Percentiles rank a stretch among this genome's conserved stretches.
phyloP scores from a whole-genome alignment of 2,329 filamentous ascomycete genomes.

The Harringtonia lauricola region DNA sequence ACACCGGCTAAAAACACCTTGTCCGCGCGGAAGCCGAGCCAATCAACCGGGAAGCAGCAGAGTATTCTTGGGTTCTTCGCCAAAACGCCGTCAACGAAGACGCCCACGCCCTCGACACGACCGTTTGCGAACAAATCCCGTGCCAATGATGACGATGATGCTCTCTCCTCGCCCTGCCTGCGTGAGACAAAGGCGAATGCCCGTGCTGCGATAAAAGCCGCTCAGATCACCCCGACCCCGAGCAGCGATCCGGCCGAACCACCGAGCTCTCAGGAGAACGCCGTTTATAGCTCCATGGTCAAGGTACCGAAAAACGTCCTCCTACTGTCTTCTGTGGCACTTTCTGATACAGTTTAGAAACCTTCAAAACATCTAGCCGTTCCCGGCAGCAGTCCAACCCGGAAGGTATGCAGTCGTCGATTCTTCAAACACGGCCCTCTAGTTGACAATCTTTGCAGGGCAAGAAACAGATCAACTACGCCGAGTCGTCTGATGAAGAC shows the following conservation, averaged over 20 bases:
- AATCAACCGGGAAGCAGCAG: slow-evolving; percentile 47
- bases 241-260: slow-evolving; percentile 68
- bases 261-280: slow-evolving; percentile 57
- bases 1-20: slow-evolving; percentile 24
- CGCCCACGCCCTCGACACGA: slow-evolving; percentile 16
- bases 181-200: slow-evolving; percentile 37
- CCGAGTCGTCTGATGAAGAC: slow-evolving; percentile 74
- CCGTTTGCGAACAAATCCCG: slow-evolving; percentile 12
- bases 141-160: slow-evolving; percentile 10
- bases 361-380: slow-evolving; percentile 27
- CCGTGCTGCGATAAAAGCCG: slow-evolving; percentile 23
- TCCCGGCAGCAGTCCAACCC: slow-evolving; percentile 59
- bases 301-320: slow-evolving; percentile 39
- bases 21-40: slow-evolving; percentile 27
- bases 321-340: slow-evolving; percentile 27
- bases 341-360: slow-evolving; percentile 32
- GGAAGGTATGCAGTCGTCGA: slow-evolving; percentile 50
- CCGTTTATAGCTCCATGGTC: slow-evolving; percentile 32
- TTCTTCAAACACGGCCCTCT: background rate
- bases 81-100: slow-evolving; percentile 34
- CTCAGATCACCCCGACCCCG: slow-evolving; percentile 58
- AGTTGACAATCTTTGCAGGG: slow-evolving; percentile 20
- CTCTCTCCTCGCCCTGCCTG: slow-evolving; percentile 24
- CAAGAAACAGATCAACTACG: slow-evolving; percentile 57
- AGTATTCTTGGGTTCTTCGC: slow-evolving; percentile 75